Evolutionary conservation across 305 asterid species (phyloP).

Genomic region (Coffea humblotiana): DNA sequence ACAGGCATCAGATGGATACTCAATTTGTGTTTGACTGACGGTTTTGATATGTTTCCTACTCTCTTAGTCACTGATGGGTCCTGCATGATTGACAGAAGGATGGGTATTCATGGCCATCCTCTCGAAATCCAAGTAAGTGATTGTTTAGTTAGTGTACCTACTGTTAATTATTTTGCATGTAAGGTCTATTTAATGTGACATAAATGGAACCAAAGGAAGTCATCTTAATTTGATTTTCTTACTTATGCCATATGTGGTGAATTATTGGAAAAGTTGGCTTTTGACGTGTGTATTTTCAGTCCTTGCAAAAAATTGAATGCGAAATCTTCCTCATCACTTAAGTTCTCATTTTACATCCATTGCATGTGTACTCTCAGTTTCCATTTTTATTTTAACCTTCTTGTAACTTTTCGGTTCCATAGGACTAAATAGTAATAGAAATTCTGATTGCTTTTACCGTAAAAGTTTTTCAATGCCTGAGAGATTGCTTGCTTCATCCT

Average conservation of each 20-base stretch:
- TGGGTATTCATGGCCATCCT: constrained; percentile 91
- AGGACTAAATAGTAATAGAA: not conserved
- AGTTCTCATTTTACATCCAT: not conserved
- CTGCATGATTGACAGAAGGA: constrained; percentile 87
- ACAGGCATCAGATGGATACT: constrained; percentile 69
- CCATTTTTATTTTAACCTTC: too few relatives aligned
- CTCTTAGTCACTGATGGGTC: constrained; percentile 86
- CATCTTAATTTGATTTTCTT: not conserved
- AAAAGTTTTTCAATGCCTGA: not conserved
- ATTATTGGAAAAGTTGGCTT: not conserved
- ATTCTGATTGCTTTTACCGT: too few relatives aligned
- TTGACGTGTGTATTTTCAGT: not conserved
- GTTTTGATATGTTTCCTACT: constrained; percentile 87
- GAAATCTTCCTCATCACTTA: not conserved
- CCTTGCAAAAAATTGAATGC: not conserved
- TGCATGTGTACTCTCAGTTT: not conserved
- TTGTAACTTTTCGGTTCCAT: not conserved
- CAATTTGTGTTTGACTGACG: constrained; percentile 67
- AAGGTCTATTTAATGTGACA: not conserved
- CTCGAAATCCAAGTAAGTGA: constrained; percentile 76
- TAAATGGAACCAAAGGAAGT: not conserved
- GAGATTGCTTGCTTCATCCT: not conserved
- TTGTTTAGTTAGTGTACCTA: not conserved
- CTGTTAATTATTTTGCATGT: not conserved
- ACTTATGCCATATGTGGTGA: not conserved